Base-by-base conservation (phyloP, 306 rosid species). In the Quercus engelmannii region DNA sequence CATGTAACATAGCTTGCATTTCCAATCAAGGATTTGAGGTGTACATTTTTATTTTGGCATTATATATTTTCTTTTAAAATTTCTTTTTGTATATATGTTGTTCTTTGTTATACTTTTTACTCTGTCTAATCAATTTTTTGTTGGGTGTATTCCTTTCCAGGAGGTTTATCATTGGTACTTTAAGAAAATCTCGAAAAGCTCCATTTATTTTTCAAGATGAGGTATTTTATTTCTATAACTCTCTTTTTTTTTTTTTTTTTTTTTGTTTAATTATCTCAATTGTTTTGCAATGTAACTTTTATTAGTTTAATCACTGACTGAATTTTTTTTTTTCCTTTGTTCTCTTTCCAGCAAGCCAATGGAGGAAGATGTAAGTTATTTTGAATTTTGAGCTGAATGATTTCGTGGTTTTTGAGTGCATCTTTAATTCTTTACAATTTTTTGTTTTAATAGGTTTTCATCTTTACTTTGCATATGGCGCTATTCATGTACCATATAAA, bases 291-390 rank as follows among this genome's bases (percentile, higher is more conserved):
- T 10, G 11, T 49, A 49, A 18, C 9, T 4, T 11, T 1, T 68
- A 23, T 33, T 57, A 10, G 11, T 20, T 5, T 1, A 14, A 35
- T 11, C 41, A 35, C 83, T 86, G 33, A 86, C 74, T 12, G 1
- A 20, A 49, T 80, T 0, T 77, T 77, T 54, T 77, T 54, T 18
- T 11, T 21, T 31, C 19, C 1, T 19, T 75, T 55, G 19, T 17
- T 17, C 49, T 7, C 55, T 30, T 70, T 62, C 63, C 85, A 74
- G 93, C 79, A 87, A 89, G 14, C 92, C 97, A 74, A 83, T 88
- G 95, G 97, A 94, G 78, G 98, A 90, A 91, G 97, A 94, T 41
- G 98, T 90, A 86, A 90, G 98, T 84, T 78, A 28, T 61, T 21
- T 62, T 76, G 41, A 51, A 21, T 68, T 80, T 56, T 75, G 8